A percentile compares a stretch with the other conserved stretches of the same genome.
Evolutionary conservation across 1,139 yeast genomes (phyloP).

Genomic region (Magnusiomyces ingens): DNA sequence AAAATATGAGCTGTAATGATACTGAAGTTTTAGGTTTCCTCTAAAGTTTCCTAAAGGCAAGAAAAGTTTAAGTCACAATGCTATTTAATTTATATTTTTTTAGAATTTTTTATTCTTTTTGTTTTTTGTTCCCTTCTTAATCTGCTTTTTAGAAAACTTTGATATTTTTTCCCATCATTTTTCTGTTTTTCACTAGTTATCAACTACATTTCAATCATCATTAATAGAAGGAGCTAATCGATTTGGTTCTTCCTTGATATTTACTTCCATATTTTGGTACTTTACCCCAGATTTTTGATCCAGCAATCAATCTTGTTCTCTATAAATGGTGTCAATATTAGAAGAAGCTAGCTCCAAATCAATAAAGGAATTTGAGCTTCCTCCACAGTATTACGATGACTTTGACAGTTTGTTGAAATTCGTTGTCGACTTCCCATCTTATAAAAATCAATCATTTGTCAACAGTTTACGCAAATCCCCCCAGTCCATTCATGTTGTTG

Average conservation of each 20-base stretch:
- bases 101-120: neutral
- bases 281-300: constrained; percentile 48
- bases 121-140: neutral
- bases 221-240: neutral
- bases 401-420: neutral
- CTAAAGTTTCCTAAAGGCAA: too few relatives aligned
- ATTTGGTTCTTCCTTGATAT: neutral
- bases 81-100: neutral
- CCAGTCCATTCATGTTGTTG: neutral
- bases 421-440: neutral
- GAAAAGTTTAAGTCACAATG: too few relatives aligned
- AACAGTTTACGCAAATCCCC: neutral
- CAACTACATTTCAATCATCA: too few relatives aligned
- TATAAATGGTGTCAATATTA: neutral
- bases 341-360: neutral
- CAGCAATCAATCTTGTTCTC: neutral
- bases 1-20: neutral
- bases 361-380: neutral
- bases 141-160: neutral
- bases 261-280: constrained; percentile 49
- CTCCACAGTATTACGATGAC: neutral
- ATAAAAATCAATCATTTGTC: neutral
- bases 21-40: too few relatives aligned
- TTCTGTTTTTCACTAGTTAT: too few relatives aligned
- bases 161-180: too few relatives aligned